A percentile compares a stretch with the other conserved stretches of the same genome.
Evolutionary conservation across 2,329 filamentous ascomycete genomes (phyloP).

Genomic region (Lecanicillium sp.): DNA sequence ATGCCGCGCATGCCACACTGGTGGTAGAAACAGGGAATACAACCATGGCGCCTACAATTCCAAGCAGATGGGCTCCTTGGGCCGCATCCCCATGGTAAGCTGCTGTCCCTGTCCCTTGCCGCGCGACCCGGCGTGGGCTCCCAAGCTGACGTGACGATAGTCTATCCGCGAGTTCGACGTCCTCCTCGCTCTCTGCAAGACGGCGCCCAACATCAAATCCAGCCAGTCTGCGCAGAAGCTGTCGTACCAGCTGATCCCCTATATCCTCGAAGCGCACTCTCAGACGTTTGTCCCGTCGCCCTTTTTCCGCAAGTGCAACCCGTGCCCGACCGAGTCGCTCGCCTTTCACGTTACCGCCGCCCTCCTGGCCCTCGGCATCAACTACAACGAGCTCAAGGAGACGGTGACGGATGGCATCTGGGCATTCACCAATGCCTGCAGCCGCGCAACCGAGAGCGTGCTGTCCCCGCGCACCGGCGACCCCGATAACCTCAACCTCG

Average conservation of each 20-base stretch:
- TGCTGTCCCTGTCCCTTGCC: too few species aligned
- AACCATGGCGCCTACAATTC: constrained; percentile 37
- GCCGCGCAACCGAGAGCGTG: constrained; percentile 49
- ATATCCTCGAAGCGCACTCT: constrained; percentile 75
- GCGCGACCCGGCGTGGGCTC: too few species aligned
- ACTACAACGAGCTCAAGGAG: constrained; percentile 61
- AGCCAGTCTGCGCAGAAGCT: constrained; percentile 69
- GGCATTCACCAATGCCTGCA: constrained; percentile 66
- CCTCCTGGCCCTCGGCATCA: constrained; percentile 70
- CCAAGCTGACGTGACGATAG: too few species aligned
- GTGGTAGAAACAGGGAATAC: constrained; percentile 33
- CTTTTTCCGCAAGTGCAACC: constrained; percentile 73
- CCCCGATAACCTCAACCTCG: constrained; percentile 50
- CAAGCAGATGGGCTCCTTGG: constrained; percentile 33
- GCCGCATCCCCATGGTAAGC: constrained; percentile 54
- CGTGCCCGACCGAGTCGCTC: constrained; percentile 81
- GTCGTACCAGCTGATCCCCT: constrained; percentile 70
- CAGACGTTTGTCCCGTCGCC: constrained; percentile 75
- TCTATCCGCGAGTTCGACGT: constrained; percentile 87
- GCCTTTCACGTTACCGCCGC: constrained; percentile 73
- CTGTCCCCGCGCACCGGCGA: constrained; percentile 46
- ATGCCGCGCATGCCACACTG: constrained; percentile 48
- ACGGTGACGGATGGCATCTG: constrained; percentile 59
- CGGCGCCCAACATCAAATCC: constrained; percentile 67
- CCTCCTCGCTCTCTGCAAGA: constrained; percentile 83